A percentile compares a stretch with the other conserved stretches of the same genome.
These are phyloP conservation scores for Sphagnum contortum DNA, from an alignment of 225 moss, liverwort and hornwort species.

Conservation along the genomic window DNA sequence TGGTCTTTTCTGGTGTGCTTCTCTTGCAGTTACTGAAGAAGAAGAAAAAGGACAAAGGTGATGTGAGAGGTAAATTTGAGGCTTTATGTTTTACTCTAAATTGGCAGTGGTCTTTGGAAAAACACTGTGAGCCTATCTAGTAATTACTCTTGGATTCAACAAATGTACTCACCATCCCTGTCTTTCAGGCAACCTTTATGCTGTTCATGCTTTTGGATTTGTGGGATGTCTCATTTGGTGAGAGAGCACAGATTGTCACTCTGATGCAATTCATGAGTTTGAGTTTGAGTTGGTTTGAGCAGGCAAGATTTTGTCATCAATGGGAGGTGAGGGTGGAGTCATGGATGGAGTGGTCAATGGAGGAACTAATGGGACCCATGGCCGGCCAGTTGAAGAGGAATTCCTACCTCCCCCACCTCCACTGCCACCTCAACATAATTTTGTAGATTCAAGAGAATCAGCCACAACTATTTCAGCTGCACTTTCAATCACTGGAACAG, in stretches of 20 bases:
- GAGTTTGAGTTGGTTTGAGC: conserved; percentile 1
- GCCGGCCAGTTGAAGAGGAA: conserved; percentile 56
- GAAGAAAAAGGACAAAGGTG: conserved; percentile 85
- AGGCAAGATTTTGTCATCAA: conserved; percentile 53
- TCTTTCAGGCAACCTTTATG: too few relatives aligned
- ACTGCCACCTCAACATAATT: conserved; percentile 32
- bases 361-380: conserved; percentile 46
- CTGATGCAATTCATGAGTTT: too few relatives aligned
- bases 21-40: conserved; percentile 65
- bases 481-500: conserved; percentile 6
- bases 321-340: conserved; percentile 49
- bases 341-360: conserved; percentile 66
- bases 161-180: too few relatives aligned
- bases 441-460: conserved; percentile 49
- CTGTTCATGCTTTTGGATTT: too few relatives aligned
- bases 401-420: conserved; percentile 84
- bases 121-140: neutral
- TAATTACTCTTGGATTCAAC: too few relatives aligned
- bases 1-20: too few relatives aligned
- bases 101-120: neutral
- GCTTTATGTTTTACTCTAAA: too few relatives aligned
- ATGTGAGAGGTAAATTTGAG: conserved; percentile 46
- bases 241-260: too few relatives aligned
- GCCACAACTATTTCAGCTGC: conserved; percentile 38
- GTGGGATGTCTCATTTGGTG: too few relatives aligned